These are phyloP conservation scores for Boletus speciosus DNA, from an alignment of 768 basidiomycete species.

Conservation along the genomic window DNA sequence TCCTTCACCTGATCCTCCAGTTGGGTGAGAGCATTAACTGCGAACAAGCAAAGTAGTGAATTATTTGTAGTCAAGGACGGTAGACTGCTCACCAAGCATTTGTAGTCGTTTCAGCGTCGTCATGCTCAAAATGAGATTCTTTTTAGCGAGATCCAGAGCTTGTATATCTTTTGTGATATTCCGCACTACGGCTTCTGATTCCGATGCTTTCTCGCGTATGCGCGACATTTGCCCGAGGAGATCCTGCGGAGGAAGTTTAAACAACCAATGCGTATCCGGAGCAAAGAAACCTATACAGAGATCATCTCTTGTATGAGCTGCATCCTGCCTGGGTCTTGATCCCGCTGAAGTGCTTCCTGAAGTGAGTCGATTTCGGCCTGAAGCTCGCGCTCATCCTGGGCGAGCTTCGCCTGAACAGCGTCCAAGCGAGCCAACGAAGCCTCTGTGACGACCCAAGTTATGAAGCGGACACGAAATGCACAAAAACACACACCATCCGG, in stretches of 20 bases:
- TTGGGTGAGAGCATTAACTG: slow-evolving; percentile 81
- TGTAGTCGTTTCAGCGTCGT: slow-evolving; percentile 85
- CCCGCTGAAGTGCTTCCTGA: slow-evolving; percentile 60
- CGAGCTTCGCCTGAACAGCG: slow-evolving; percentile 63
- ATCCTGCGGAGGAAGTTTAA: slow-evolving; percentile 51
- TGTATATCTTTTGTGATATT: slow-evolving; percentile 98
- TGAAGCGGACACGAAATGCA: neutral
- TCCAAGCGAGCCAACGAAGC: slow-evolving; percentile 70
- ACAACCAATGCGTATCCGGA: neutral
- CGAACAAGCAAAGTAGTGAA: neutral
- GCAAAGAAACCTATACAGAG: slow-evolving; percentile 51
- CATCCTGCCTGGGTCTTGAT: slow-evolving; percentile 89
- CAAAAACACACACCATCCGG: slow-evolving; percentile 62
- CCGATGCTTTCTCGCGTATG: slow-evolving; percentile 94
- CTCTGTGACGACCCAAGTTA: slow-evolving; percentile 45
- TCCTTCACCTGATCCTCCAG: slow-evolving; percentile 75
- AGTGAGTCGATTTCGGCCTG: slow-evolving; percentile 70
- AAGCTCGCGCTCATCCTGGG: slow-evolving; percentile 64
- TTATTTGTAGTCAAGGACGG: neutral
- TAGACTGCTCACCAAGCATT: slow-evolving; percentile 74
- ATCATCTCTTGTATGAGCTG: slow-evolving; percentile 94
- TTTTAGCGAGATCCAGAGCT: slow-evolving; percentile 88
- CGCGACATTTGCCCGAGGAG: slow-evolving; percentile 92
- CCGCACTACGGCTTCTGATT: slow-evolving; percentile 93
- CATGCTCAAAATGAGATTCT: slow-evolving; percentile 87